phyloP scores from a whole-genome alignment of 371 early-diverging fungal species.

The Gilbertella persicaria region DNA sequence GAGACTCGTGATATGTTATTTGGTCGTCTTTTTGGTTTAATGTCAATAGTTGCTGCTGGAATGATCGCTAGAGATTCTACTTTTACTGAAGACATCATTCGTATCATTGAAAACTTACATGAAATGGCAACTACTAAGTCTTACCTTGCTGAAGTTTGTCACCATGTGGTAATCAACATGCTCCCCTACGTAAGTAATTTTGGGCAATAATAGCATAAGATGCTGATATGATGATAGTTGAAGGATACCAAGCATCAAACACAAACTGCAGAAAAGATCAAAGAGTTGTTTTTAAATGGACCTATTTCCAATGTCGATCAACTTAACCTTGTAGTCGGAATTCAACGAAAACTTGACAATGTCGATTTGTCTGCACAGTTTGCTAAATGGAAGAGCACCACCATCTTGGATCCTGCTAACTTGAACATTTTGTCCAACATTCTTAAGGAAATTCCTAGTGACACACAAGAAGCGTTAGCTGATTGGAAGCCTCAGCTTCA shows the following conservation, averaged over 20 bases:
- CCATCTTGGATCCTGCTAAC: slow-evolving; percentile 60
- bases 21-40: slow-evolving; percentile 87
- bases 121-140: slow-evolving; percentile 70
- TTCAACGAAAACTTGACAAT: slow-evolving; percentile 51
- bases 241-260: slow-evolving; percentile 30
- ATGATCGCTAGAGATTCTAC: slow-evolving; percentile 65
- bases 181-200: slow-evolving; percentile 60
- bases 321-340: slow-evolving; percentile 64
- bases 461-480: slow-evolving; percentile 53
- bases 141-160: slow-evolving; percentile 77
- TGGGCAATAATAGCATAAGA: background rate
- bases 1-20: slow-evolving; percentile 89
- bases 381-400: slow-evolving; percentile 52
- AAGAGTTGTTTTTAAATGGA: slow-evolving; percentile 54
- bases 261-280: slow-evolving; percentile 48
- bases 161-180: slow-evolving; percentile 67
- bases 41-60: slow-evolving; percentile 83
- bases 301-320: slow-evolving; percentile 71
- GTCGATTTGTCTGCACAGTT: slow-evolving; percentile 39
- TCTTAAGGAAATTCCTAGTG: slow-evolving; percentile 49
- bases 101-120: slow-evolving; percentile 66
- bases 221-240: slow-evolving; percentile 25
- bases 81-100: slow-evolving; percentile 66
- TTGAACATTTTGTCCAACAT: slow-evolving; percentile 55
- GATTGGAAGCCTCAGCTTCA: slow-evolving; percentile 81